Evolutionary conservation across 1,284 basidiomycete genomes (phyloP), one percentile per base, ranked within the genome.

Genomic region (Rhodotorula sp.): DNA sequence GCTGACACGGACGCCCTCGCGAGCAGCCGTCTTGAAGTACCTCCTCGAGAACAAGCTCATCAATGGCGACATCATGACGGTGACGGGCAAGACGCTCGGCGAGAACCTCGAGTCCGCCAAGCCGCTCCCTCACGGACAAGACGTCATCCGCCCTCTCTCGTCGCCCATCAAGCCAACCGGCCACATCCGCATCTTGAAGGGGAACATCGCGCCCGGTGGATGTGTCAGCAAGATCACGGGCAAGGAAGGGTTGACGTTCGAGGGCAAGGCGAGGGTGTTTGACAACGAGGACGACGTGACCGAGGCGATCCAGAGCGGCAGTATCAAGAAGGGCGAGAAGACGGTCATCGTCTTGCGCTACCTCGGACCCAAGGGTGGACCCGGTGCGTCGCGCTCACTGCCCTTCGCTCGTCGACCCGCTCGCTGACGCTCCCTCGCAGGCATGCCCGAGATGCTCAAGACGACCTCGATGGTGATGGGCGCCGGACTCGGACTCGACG

Each of bases 201-300:
- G 92, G 51, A 94, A 92, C 79, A 85, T 95, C n/a, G 92, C 92
- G 1, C 92, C 92, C 17, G 91, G 91, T 46, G 91, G 90, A 10
- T 91, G 94, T 48, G 94, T 99, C 19, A 91, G 93, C 61, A 99
- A 99, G 82, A 84, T 98, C 73, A 98, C 95, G 17, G 94, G 95
- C 30, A 96, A 97, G 81, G 95, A 99, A 82, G 95, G 95, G 7
- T 81, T 89, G 59, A 84, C 83, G 49, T 99, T 99, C 79, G 88
- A 91, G 83, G 90, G 91, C 62, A 90, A 88, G 79, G 91, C 91
- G 39, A 87, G 90, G 71, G 85, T 87, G 10, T 95, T 94, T 70
- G 90, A 79, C 75, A 91, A 90, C 71, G 86, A 94, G 76, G 87
- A 89, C 34, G 86, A 85, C 68, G 93, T 99, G 79, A 91, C 92